Conservation (phyloP, 768 basidiomycete genomes). For the Auriscalpium orientale region DNA sequence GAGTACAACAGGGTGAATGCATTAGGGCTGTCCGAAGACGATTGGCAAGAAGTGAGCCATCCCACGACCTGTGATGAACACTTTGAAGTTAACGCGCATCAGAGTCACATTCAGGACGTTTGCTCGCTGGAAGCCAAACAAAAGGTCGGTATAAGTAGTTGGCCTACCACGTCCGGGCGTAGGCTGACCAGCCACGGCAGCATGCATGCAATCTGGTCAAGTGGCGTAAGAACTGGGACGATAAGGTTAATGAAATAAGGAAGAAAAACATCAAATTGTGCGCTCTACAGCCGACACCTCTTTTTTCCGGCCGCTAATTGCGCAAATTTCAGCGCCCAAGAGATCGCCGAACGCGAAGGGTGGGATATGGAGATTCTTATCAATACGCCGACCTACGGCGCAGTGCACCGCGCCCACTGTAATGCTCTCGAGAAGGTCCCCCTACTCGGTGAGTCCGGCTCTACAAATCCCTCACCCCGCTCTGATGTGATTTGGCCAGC, state of each 20-base stretch:
- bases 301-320: not conserved
- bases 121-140: too few relatives aligned
- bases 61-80: too few relatives aligned
- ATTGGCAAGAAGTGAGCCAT: not conserved
- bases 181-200: too few relatives aligned
- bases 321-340: not conserved
- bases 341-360: not conserved
- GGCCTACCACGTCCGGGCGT: too few relatives aligned
- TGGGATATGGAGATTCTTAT: not conserved
- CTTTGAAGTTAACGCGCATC: too few relatives aligned
- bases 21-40: not conserved
- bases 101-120: too few relatives aligned
- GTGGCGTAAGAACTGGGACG: not conserved
- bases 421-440: not conserved
- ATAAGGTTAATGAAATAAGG: not conserved
- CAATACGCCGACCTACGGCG: not conserved
- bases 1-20: constrained; percentile 16
- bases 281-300: not conserved
- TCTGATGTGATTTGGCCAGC: constrained; percentile 20
- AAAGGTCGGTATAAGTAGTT: too few relatives aligned
- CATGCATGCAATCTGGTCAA: not conserved
- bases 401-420: not conserved
- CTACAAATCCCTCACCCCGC: not conserved
- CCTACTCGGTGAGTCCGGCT: not conserved
- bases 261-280: not conserved